These are phyloP conservation scores for Fusarium nygamai DNA, from an alignment of 2,329 filamentous ascomycete species.

Conservation along the genomic window DNA sequence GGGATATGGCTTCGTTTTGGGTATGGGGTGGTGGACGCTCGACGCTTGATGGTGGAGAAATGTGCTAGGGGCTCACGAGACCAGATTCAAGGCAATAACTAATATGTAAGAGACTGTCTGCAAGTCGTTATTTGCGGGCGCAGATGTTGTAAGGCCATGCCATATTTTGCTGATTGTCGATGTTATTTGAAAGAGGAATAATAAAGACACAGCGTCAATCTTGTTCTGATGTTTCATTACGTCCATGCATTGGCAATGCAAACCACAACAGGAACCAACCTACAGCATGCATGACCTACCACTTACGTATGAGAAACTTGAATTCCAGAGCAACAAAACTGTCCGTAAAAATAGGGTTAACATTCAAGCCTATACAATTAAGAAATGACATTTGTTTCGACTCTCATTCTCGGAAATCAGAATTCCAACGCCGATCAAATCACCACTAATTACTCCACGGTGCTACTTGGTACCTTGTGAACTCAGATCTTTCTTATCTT, in stretches of 20 bases:
- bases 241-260: background rate
- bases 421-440: background rate
- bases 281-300: background rate
- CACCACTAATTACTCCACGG: background rate
- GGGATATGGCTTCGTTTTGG: conserved; percentile 24
- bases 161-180: background rate
- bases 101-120: conserved; percentile 1
- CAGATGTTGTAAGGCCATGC: background rate
- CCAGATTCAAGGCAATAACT: conserved; percentile 9
- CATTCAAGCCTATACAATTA: background rate
- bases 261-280: background rate
- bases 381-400: background rate
- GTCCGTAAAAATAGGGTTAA: background rate
- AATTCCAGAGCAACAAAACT: background rate
- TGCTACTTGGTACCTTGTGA: background rate
- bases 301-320: background rate
- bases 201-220: background rate
- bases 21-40: conserved; percentile 22
- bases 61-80: conserved; percentile 25
- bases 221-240: background rate
- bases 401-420: background rate
- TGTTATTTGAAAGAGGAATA: background rate
- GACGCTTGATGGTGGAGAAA: conserved; percentile 15
- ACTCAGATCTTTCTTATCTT: conserved; percentile 14
- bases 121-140: conserved; percentile 9